phyloP scores from a whole-genome alignment of 495 filamentous ascomycete species.

The Glutinoglossum americanum region DNA sequence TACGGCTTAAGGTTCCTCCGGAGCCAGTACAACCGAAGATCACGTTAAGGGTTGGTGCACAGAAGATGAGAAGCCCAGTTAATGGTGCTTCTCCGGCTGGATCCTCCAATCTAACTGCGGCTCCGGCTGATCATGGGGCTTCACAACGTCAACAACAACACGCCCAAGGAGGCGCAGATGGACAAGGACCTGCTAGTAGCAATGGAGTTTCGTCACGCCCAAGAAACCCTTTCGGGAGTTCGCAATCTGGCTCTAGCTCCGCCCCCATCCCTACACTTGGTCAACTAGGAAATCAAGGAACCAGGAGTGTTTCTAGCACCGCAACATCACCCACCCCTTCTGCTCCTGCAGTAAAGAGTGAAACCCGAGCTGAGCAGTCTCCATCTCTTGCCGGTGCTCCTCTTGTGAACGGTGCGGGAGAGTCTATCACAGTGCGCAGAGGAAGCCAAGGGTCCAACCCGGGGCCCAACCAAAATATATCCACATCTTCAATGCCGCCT shows the following conservation, averaged over 20 bases:
- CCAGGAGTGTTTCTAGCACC: constrained; percentile 10
- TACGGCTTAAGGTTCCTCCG: constrained; percentile 14
- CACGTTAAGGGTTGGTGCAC: constrained; percentile 29
- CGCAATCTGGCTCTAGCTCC: constrained; percentile 7
- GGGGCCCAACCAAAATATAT: constrained; percentile 11
- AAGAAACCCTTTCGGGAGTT: constrained; percentile 12
- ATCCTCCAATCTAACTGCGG: constrained; percentile 4
- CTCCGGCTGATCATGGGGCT: constrained; percentile 29
- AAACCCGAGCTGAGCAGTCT: constrained; percentile 19
- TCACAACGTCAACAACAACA: constrained; percentile 25
- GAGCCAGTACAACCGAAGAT: constrained; percentile 49
- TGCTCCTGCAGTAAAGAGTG: constrained; percentile 21
- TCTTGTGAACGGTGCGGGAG: neutral
- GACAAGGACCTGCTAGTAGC: constrained; percentile 13
- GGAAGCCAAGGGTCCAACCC: constrained; percentile 12
- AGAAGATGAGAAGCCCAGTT: neutral
- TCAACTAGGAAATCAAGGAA: constrained; percentile 7
- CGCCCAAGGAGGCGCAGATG: constrained; percentile 24
- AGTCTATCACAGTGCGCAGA: constrained; percentile 8
- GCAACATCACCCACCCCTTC: constrained; percentile 28
- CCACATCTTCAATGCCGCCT: constrained; percentile 16
- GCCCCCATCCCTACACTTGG: constrained; percentile 6
- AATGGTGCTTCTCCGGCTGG: constrained; percentile 8
- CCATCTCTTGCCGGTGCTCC: constrained; percentile 12
- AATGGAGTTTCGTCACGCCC: constrained; percentile 10